Conservation (phyloP, 495 filamentous ascomycete species). For the Antarctomyces pellizariae region DNA sequence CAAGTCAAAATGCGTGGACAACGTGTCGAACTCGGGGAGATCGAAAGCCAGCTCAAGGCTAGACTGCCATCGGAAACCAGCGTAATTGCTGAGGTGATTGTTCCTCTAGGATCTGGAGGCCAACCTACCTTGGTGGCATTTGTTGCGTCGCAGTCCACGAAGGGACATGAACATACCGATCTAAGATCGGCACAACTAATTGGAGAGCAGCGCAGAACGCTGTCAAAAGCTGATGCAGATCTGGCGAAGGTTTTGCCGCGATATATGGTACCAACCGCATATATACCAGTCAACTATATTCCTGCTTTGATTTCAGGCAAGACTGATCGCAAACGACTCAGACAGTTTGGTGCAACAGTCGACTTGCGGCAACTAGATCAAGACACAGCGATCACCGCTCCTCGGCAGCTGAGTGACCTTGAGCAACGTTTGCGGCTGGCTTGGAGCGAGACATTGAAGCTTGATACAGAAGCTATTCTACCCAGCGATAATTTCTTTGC, state of each 20-base stretch:
- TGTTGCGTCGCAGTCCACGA: not conserved
- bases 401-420: not conserved
- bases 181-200: too few relatives aligned
- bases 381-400: not conserved
- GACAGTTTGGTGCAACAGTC: constrained; percentile 1
- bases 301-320: constrained; percentile 3
- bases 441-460: not conserved
- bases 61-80: not conserved
- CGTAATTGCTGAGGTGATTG: constrained; percentile 4
- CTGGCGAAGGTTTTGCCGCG: constrained; percentile 5
- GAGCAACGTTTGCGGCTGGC: constrained; percentile 4
- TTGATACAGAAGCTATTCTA: constrained; percentile 16
- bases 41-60: constrained; percentile 5
- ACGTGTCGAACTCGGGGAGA: constrained; percentile 12
- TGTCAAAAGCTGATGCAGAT: not conserved
- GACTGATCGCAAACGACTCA: constrained; percentile 2
- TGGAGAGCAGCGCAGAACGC: not conserved
- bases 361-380: not conserved
- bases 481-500: constrained; percentile 35
- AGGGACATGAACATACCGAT: not conserved
- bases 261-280: constrained; percentile 12
- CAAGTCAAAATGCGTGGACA: constrained; percentile 13
- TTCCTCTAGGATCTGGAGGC: not conserved
- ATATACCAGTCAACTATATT: constrained; percentile 6
- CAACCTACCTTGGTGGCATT: not conserved